Conservation (phyloP, 2,329 filamentous ascomycete genomes). For the Penicillium sp. region DNA sequence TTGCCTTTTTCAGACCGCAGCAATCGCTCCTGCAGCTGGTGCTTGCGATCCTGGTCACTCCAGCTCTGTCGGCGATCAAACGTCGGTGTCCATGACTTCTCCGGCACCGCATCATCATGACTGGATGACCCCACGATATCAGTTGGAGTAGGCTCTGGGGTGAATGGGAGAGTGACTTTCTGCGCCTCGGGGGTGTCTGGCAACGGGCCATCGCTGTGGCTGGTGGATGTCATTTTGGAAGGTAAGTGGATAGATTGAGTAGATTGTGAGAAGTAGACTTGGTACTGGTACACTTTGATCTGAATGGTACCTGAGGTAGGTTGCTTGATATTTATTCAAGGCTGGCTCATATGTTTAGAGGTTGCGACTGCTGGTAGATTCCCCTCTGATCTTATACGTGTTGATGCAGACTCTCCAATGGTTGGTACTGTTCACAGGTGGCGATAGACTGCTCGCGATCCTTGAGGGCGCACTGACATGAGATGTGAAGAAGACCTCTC, state of each 20-base stretch:
- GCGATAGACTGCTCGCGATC: not conserved
- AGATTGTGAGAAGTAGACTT: not conserved
- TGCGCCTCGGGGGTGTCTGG: slow-evolving; percentile 11
- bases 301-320: not conserved
- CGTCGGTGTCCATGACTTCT: slow-evolving; percentile 32
- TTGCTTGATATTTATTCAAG: not conserved
- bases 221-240: slow-evolving; percentile 3
- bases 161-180: not conserved
- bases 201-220: slow-evolving; percentile 1
- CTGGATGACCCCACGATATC: not conserved
- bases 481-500: not conserved
- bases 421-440: not conserved
- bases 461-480: not conserved
- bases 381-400: slow-evolving; percentile 1
- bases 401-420: not conserved
- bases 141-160: not conserved
- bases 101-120: not conserved
- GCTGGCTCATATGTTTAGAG: not conserved
- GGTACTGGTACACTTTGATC: not conserved
- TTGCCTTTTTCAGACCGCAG: slow-evolving; percentile 44
- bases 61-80: slow-evolving; percentile 37
- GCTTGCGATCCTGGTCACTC: slow-evolving; percentile 58
- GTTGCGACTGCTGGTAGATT: not conserved
- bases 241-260: not conserved
- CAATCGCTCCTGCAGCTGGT: slow-evolving; percentile 50